phyloP scores from a whole-genome alignment of 2,329 filamentous ascomycete genomes.

The Pestalotiopsis sp. region DNA sequence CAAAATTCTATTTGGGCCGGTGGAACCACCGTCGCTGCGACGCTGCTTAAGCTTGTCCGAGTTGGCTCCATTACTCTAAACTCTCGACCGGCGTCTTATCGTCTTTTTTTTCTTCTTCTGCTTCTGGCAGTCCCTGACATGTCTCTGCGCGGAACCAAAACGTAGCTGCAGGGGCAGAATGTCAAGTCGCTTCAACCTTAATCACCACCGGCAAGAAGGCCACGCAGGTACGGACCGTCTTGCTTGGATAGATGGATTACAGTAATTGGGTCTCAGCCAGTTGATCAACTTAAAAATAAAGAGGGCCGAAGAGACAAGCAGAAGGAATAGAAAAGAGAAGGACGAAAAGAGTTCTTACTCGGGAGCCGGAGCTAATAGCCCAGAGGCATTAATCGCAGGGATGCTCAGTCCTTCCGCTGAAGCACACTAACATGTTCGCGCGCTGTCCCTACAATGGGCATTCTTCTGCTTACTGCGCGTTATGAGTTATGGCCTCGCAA shows the following conservation, averaged over 20 bases:
- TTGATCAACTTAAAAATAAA: background rate
- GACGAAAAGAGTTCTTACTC: background rate
- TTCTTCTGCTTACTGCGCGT: background rate
- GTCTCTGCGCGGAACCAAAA: constrained; percentile 1
- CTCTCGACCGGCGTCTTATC: background rate
- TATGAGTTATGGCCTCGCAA: too few species aligned
- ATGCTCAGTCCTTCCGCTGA: background rate
- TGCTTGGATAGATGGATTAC: background rate
- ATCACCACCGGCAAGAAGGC: background rate
- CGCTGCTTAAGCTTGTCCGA: too few species aligned
- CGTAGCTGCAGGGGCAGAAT: background rate
- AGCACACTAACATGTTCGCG: background rate
- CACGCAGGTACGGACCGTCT: background rate
- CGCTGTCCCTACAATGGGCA: background rate
- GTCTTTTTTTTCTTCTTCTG: background rate
- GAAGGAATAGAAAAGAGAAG: background rate
- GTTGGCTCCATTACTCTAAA: background rate
- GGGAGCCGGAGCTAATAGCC: background rate
- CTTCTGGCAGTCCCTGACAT: background rate
- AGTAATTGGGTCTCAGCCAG: background rate
- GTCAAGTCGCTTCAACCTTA: background rate
- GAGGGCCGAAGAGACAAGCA: background rate
- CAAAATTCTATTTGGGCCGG: too few species aligned
- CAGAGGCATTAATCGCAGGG: background rate
- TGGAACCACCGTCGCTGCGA: too few species aligned